phyloP scores from a whole-genome alignment of 1,284 basidiomycete genomes.

The Laetiporus sulphureus region DNA sequence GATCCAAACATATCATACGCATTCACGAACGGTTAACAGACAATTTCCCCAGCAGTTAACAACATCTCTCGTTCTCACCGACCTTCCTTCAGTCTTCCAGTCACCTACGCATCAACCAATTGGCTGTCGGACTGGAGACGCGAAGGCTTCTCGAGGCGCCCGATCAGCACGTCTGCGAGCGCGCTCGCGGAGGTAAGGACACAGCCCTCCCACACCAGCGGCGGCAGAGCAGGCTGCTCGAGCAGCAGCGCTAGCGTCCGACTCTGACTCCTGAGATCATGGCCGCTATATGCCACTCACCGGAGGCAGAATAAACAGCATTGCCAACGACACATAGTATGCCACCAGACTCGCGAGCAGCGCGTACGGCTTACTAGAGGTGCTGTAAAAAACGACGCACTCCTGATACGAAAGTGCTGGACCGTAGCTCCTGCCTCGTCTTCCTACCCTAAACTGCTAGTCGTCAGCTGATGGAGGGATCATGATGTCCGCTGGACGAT shows the following conservation, averaged over 20 bases:
- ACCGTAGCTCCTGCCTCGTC: constrained; percentile 41
- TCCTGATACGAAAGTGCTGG: constrained; percentile 71
- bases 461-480: constrained; percentile 51
- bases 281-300: constrained; percentile 38
- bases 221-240: constrained; percentile 42
- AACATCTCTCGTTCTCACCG: too few relatives aligned
- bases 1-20: too few relatives aligned
- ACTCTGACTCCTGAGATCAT: constrained; percentile 77
- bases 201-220: constrained; percentile 58
- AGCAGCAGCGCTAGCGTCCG: constrained; percentile 64
- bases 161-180: constrained; percentile 66
- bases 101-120: constrained; percentile 24
- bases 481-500: constrained; percentile 79
- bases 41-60: too few relatives aligned
- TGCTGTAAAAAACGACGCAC: constrained; percentile 40
- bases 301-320: constrained; percentile 24
- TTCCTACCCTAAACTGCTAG: constrained; percentile 5
- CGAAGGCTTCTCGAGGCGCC: constrained; percentile 52
- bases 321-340: too few relatives aligned
- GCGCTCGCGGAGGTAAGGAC: constrained; percentile 75
- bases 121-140: constrained; percentile 49
- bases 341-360: constrained; percentile 2
- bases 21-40: too few relatives aligned
- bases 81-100: constrained; percentile 15
- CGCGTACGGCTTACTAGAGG: constrained; percentile 23